Percentiles rank a stretch among this genome's conserved stretches.
phyloP scores from a whole-genome alignment of 2,329 filamentous ascomycete genomes.

The Penicillium hordei region DNA sequence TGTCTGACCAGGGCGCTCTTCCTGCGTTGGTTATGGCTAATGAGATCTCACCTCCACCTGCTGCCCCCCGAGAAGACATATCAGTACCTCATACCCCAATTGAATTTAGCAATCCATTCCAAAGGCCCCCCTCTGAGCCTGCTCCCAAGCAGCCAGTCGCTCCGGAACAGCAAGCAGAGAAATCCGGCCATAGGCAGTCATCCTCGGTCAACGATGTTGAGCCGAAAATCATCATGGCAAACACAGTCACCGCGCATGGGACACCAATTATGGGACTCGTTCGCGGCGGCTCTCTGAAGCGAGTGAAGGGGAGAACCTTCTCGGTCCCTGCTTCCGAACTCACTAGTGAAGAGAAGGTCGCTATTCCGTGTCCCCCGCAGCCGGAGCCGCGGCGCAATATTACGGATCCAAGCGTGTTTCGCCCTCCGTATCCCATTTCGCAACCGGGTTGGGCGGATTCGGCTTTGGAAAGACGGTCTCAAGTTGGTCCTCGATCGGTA shows the following conservation, averaged over 20 bases:
- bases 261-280: slow-evolving; percentile 34
- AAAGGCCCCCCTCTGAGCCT: slow-evolving; percentile 10
- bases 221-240: slow-evolving; percentile 24
- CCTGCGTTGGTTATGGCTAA: slow-evolving; percentile 53
- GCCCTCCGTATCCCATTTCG: slow-evolving; percentile 35
- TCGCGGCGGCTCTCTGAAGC: slow-evolving; percentile 29
- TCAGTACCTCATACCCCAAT: slow-evolving; percentile 24
- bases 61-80: slow-evolving; percentile 25
- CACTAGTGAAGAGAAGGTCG: slow-evolving; percentile 25
- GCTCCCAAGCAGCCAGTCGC: neutral
- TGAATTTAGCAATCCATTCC: slow-evolving; percentile 37
- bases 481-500: slow-evolving; percentile 24
- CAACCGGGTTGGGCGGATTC: slow-evolving; percentile 25
- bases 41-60: slow-evolving; percentile 30
- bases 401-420: slow-evolving; percentile 42
- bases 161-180: slow-evolving; percentile 8
- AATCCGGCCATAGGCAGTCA: slow-evolving; percentile 17
- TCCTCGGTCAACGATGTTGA: slow-evolving; percentile 25
- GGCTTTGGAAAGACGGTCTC: slow-evolving; percentile 13
- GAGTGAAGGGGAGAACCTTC: slow-evolving; percentile 32
- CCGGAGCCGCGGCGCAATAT: slow-evolving; percentile 40
- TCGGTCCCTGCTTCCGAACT: slow-evolving; percentile 31
- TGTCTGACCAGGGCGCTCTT: slow-evolving; percentile 44
- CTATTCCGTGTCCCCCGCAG: slow-evolving; percentile 24
- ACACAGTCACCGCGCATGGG: slow-evolving; percentile 22